Evolutionary conservation across 495 filamentous ascomycete genomes (phyloP), one percentile per base, ranked within the genome.

Genomic region (Hypoxylon fuscum): DNA sequence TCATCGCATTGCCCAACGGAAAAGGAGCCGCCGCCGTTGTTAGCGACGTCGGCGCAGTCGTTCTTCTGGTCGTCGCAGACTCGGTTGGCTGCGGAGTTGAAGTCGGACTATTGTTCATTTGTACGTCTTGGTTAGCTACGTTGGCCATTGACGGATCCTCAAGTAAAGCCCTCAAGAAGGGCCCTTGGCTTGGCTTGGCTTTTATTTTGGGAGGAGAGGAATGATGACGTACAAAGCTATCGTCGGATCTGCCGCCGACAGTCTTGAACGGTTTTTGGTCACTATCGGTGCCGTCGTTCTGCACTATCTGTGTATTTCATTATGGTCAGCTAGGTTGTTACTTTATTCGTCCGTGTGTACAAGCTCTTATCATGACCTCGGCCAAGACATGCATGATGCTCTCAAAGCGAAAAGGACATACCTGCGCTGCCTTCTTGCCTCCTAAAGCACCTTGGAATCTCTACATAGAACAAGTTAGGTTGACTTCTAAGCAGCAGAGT

Each of bases 41-140:
- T 79, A 15, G 74, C 66, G 11, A 60, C 10, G 25, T 74, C 48
- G 17, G 74, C 72, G 40, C 77, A 79, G 25, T 41, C 48, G 49
- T 79, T 78, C 60, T 77, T 70, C 44, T 77, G 76, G 48, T 76
- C 73, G 52, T 74, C 72, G 65, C 77, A 78, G 1, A 74, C 72
- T 8, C 72, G 53, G 21, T 68, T 74, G 1, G 65, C 59, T 6
- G 81, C 79, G 15, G 69, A 67, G n/a, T 57, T 22, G 69, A 78
- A 80, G 46, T 76, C 72, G 38, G 59, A 49, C 80, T 82, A 32
- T 23, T 37, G 27, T 21, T 9, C 7, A 5, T 35, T 47, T 20
- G 46, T 7, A 54, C 8, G 2, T 4, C 9, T 7, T 27, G 11
- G 20, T 21, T 42, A 15, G 47, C 20, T 45, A 17, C 2, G 1